Evolutionary conservation across 306 rosid genomes (phyloP).

Genomic region (Amphicarpaea edgeworthii): DNA sequence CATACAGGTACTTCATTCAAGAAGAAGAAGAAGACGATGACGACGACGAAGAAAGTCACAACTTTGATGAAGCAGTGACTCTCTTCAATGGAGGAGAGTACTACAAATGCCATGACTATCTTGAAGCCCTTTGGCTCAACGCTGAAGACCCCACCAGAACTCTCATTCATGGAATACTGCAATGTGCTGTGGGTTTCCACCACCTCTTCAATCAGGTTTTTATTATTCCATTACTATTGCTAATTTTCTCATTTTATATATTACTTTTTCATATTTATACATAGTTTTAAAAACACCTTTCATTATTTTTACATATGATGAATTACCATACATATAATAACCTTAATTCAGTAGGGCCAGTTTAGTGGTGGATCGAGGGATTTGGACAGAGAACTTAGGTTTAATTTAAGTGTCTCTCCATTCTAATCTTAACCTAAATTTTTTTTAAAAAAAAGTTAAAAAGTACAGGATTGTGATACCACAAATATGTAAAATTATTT

Average conservation of each 20-base stretch:
- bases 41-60: slow-evolving; percentile 38
- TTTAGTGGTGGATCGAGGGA: too few species aligned
- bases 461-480: too few species aligned
- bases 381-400: too few species aligned
- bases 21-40: slow-evolving; percentile 48
- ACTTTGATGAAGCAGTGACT: slow-evolving; percentile 74
- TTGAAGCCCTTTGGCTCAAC: slow-evolving; percentile 76
- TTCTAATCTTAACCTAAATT: too few species aligned
- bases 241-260: background rate
- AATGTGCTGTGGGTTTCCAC: slow-evolving; percentile 92
- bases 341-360: too few species aligned
- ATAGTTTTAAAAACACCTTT: background rate
- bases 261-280: background rate
- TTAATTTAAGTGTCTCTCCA: too few species aligned
- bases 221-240: background rate
- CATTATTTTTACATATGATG: background rate
- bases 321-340: background rate
- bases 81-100: slow-evolving; percentile 73
- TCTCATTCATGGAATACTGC: slow-evolving; percentile 85
- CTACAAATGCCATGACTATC: slow-evolving; percentile 87
- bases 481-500: too few species aligned
- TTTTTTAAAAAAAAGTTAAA: too few species aligned
- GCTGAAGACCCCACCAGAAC: slow-evolving; percentile 89
- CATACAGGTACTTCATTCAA: slow-evolving; percentile 46
- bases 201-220: slow-evolving; percentile 86